Conservation (phyloP, 192 early-diverging fungal genomes). For the Backusella westeae region DNA sequence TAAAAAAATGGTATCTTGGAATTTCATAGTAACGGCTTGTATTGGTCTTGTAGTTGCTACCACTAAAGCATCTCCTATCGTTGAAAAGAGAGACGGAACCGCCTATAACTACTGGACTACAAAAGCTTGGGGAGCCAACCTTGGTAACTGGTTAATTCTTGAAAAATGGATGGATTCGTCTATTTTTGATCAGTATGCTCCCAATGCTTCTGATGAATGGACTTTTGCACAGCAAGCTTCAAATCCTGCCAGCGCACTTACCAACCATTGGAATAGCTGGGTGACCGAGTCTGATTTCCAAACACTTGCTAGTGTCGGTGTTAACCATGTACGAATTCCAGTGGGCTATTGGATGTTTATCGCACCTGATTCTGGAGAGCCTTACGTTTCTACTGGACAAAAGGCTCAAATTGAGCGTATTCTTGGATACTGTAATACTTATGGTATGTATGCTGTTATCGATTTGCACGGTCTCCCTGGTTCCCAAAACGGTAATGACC, state of each 20-base stretch:
- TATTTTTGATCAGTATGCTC: slow-evolving; percentile 39
- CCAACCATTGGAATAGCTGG: slow-evolving; percentile 56
- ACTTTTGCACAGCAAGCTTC: slow-evolving; percentile 49
- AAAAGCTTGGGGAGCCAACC: slow-evolving; percentile 53
- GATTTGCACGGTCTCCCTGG: slow-evolving; percentile 61
- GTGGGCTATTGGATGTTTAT: slow-evolving; percentile 63
- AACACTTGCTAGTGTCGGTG: slow-evolving; percentile 41
- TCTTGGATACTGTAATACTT: slow-evolving; percentile 28
- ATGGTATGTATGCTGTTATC: slow-evolving; percentile 50
- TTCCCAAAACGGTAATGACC: slow-evolving; percentile 60
- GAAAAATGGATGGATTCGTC: slow-evolving; percentile 57
- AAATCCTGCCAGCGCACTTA: slow-evolving; percentile 31
- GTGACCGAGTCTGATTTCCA: slow-evolving; percentile 51
- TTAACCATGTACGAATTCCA: slow-evolving; percentile 59
- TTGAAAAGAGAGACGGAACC: slow-evolving; percentile 13
- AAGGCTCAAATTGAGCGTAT: slow-evolving; percentile 34
- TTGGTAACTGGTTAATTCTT: slow-evolving; percentile 58
- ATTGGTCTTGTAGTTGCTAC: background rate
- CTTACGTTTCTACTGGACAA: slow-evolving; percentile 54
- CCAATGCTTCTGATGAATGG: slow-evolving; percentile 55
- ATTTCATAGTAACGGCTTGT: background rate
- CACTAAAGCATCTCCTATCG: background rate
- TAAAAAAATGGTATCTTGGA: background rate
- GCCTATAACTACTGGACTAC: slow-evolving; percentile 28
- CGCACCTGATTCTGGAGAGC: slow-evolving; percentile 51